Conservation (phyloP, 164 flowering plant genomes). For the Aristolochia fimbriata region DNA sequence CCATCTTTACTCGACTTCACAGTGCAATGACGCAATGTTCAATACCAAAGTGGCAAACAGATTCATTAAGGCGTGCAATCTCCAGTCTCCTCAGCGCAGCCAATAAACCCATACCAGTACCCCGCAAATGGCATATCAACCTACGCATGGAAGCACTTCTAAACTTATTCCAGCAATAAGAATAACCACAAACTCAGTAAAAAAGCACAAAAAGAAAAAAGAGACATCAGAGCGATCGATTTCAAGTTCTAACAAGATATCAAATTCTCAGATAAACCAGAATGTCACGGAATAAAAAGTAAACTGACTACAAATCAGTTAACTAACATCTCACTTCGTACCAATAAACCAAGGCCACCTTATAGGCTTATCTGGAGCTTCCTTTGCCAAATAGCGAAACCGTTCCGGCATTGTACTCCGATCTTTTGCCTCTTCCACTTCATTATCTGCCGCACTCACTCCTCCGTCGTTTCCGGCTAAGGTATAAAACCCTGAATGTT, state of each 20-base stretch:
- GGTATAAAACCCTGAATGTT: no score
- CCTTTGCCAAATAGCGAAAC: constrained; percentile 3
- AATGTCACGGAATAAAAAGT: background rate
- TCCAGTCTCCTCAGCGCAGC: no score
- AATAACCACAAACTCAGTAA: background rate
- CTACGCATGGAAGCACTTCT: background rate
- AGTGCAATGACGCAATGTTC: no score
- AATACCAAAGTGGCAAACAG: no score
- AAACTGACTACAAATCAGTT: background rate
- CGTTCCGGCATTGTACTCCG: constrained; percentile 4
- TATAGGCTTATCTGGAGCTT: background rate
- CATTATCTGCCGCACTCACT: background rate
- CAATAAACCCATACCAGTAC: background rate
- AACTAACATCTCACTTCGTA: background rate
- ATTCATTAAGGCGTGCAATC: no score
- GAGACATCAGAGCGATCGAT: background rate
- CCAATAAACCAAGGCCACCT: constrained; percentile 4
- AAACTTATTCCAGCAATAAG: background rate
- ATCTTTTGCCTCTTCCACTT: constrained; percentile 10
- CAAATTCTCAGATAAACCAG: background rate
- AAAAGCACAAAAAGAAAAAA: no score
- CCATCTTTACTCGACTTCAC: no score
- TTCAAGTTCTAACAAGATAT: background rate
- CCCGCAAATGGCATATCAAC: background rate
- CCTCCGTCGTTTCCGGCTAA: background rate